A percentile compares a stretch with the other conserved stretches of the same genome.
phyloP scores from a whole-genome alignment of 306 rosid species.

The Quercus parvula region DNA sequence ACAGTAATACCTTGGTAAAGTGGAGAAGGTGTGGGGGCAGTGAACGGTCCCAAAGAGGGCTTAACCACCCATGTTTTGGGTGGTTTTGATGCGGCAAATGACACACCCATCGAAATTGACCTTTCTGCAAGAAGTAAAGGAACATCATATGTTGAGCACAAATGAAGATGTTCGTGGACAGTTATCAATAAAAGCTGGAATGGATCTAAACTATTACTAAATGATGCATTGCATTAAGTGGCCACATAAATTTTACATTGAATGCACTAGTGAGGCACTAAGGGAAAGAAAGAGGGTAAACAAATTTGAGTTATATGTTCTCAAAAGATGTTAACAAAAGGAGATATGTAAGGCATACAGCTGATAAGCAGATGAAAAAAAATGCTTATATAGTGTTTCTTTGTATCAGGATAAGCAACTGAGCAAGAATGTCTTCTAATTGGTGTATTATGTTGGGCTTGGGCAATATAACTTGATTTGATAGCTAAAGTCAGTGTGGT shows the following conservation, averaged over 20 bases:
- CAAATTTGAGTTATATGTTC: too few species aligned
- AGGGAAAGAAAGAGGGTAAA: not conserved
- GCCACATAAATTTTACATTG: not conserved
- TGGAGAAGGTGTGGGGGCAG: conserved; percentile 62
- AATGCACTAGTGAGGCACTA: not conserved
- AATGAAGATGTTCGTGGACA: not conserved
- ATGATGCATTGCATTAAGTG: not conserved
- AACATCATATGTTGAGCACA: conserved; percentile 8
- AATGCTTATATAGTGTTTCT: not conserved
- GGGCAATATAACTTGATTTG: too few species aligned
- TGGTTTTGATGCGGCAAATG: conserved; percentile 42
- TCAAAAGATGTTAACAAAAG: not conserved
- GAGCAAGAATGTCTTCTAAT: not conserved
- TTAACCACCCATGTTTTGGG: conserved; percentile 31
- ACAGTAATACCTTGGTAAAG: conserved; percentile 39
- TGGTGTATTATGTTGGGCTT: not conserved
- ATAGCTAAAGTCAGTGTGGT: too few species aligned
- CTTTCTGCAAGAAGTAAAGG: conserved; percentile 47
- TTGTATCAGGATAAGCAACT: not conserved
- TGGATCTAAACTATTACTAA: not conserved
- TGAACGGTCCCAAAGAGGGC: conserved; percentile 35
- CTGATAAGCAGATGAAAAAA: not conserved
- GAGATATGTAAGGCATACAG: not conserved
- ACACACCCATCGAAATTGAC: conserved; percentile 38
- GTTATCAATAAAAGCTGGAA: conserved; percentile 2